Evolutionary conservation across 176 grass and related monocot species (phyloP), one percentile per base, ranked within the genome.

Genomic region (Alloteropsis semialata): DNA sequence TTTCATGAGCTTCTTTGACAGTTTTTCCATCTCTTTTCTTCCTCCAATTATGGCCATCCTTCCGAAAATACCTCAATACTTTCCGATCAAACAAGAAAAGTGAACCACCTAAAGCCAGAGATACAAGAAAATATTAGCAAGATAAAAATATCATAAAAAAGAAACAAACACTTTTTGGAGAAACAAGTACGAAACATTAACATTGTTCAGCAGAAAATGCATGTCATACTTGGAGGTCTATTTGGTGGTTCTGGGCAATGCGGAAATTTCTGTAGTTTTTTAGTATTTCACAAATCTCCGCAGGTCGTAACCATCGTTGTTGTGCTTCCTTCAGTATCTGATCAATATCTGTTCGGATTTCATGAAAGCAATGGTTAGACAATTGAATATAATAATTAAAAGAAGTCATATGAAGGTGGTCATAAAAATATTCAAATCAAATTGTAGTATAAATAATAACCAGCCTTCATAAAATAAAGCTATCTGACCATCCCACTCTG

Each of bases 11-110:
- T 95, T 98, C 96, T 93, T 90, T 92, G 49, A 98, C 79, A 48
- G 92, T 98, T 83, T 98, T 95, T 49, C 92, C 96, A 81, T 98
- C 92, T 38, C 32, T 95, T 76, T 98, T 98, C 79, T 98, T 98
- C 84, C 92, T 95, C 96, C 96, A 98, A 78, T 90, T 98, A 84
- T 98, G 96, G 16, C 90, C 92, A 74, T 95, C 96, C 81, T 95
- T 98, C 65, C 96, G 88, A 55, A 98, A 98, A 71, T 90, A 98
- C 93, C 96, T 90, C 80, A 98, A 84, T 37, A 94, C 86, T 80
- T 98, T 98, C 53, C 96, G 96, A 90, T 98, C 96, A 88, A 98
- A 98, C 74, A 98, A 89, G 88, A 93, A 98, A 72, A 98, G 92
- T 12, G 90, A 95, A 82, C 96, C 96, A 90, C 96, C 96, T 98